Evolutionary conservation across 768 basidiomycete species (phyloP), one percentile per base, ranked within the genome.

Genomic region (Boletus patriciae): DNA sequence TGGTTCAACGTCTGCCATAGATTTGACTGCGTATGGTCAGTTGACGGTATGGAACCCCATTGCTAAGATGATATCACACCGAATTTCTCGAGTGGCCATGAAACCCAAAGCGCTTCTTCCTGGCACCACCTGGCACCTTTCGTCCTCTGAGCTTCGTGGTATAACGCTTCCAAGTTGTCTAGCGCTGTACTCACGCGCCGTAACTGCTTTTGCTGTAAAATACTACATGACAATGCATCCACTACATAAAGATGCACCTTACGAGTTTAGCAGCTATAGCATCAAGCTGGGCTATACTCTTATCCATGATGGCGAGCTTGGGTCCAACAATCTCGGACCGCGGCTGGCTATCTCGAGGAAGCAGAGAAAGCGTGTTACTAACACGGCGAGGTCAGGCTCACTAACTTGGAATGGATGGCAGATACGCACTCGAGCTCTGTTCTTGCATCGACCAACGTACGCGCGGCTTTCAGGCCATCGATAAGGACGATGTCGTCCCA

Each of bases 401-500:
- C 31, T 31, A 6, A 21, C 10, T 46, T 23, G n/a, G 31, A 34
- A 59, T 4, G n/a, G n/a, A 46, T 13, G 27, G 10, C n/a, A 6
- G 18, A 43, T 43, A 77, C 86, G 64, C 74, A 94, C 93, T 92
- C 88, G 59, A 96, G 79, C 66, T 92, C 90, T 16, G 93, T 96
- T 19, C 90, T 79, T 18, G 88, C 74, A 65, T 95, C 90, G 3
- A 92, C 80, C 34, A 93, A 76, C 51, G 77, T 82, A 57, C 80
- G 85, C 9, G 81, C 83, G n/a, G 88, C 82, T 62, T 85, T 90
- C 38, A 92, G 73, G 9, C 93, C 93, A 66, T 95, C 92, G 15
- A 86, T 66, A 11, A 88, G 77, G 1, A 94, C 84, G 43, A 94
- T 76, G 62, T 93, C 88, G 61, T 94, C 88, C 93, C 93, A 96